Percentiles rank a stretch among this genome's conserved stretches.
Evolutionary conservation across 441 rosid species (phyloP).

Genomic region (Bruguiera hainesii): DNA sequence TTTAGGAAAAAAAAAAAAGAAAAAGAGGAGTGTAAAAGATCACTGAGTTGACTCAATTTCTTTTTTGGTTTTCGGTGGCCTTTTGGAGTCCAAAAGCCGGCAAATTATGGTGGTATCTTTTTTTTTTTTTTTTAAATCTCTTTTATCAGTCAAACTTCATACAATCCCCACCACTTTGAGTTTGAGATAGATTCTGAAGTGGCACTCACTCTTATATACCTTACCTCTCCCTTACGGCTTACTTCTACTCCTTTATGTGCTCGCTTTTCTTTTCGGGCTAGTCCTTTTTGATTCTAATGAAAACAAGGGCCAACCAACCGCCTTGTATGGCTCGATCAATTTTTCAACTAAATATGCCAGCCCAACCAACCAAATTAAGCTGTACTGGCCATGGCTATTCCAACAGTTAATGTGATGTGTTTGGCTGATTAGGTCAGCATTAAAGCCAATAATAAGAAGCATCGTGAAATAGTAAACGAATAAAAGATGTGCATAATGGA

Average conservation of each 20-base stretch:
- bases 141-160: conserved; percentile 13
- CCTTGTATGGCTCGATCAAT: conserved; percentile 10
- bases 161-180: conserved; percentile 11
- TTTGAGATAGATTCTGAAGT: conserved; percentile 10
- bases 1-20: no score
- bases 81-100: conserved; percentile 24
- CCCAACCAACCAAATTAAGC: conserved; percentile 16
- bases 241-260: neutral
- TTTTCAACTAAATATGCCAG: conserved; percentile 21
- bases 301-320: conserved; percentile 24
- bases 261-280: neutral
- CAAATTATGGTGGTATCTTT: conserved; percentile 9
- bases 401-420: conserved; percentile 5
- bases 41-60: conserved; percentile 27
- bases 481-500: neutral
- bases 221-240: neutral
- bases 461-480: conserved; percentile 21
- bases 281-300: neutral
- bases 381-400: conserved; percentile 6
- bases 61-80: neutral
- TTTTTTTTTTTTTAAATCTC: neutral
- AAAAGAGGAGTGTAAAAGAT: neutral
- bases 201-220: conserved; percentile 24
- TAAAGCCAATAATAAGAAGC: neutral
- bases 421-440: conserved; percentile 21